Evolutionary conservation across 164 flowering plant genomes (phyloP).

Genomic region (Nymphaea colorata): DNA sequence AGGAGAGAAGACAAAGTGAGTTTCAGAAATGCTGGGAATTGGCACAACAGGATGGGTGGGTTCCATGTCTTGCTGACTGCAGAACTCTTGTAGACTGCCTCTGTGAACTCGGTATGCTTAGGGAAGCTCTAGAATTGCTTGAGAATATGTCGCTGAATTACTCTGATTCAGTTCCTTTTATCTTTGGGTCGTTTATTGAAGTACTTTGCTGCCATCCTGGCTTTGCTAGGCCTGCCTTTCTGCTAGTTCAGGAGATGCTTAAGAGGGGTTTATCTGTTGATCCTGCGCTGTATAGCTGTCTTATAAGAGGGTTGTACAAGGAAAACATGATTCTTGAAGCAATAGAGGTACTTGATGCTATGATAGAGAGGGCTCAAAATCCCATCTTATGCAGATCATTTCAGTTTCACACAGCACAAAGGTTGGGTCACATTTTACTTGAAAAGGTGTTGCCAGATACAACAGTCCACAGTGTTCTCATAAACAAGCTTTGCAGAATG

Average conservation of each 20-base stretch:
- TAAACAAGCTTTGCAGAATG: conserved; percentile 30
- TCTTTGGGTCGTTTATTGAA: conserved; percentile 27
- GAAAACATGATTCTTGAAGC: conserved; percentile 45
- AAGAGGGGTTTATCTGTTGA: conserved; percentile 23
- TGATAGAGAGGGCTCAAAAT: conserved; percentile 24
- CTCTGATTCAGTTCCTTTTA: conserved; percentile 18
- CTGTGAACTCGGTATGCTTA: conserved; percentile 29
- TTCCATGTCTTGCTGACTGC: conserved; percentile 30
- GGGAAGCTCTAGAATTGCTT: conserved; percentile 43
- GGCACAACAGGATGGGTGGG: conserved; percentile 44
- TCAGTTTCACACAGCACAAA: conserved; percentile 23
- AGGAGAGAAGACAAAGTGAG: conserved; percentile 23
- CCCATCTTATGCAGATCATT: conserved; percentile 32
- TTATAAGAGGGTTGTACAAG: conserved; percentile 41
- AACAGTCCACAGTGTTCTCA: conserved; percentile 21
- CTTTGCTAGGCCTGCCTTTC: conserved; percentile 25
- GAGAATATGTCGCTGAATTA: conserved; percentile 23
- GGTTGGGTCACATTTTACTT: conserved; percentile 9
- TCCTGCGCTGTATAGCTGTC: conserved; percentile 24
- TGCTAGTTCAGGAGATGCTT: conserved; percentile 31
- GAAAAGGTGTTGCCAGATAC: too few relatives aligned
- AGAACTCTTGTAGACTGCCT: conserved; percentile 30
- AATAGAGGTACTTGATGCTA: conserved; percentile 20
- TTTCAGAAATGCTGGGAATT: conserved; percentile 29
- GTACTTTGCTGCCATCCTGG: conserved; percentile 34